A percentile compares a stretch with the other conserved stretches of the same genome.
Evolutionary conservation across 164 flowering plant genomes (phyloP).

Genomic region (Magnolia kwangsiensis): DNA sequence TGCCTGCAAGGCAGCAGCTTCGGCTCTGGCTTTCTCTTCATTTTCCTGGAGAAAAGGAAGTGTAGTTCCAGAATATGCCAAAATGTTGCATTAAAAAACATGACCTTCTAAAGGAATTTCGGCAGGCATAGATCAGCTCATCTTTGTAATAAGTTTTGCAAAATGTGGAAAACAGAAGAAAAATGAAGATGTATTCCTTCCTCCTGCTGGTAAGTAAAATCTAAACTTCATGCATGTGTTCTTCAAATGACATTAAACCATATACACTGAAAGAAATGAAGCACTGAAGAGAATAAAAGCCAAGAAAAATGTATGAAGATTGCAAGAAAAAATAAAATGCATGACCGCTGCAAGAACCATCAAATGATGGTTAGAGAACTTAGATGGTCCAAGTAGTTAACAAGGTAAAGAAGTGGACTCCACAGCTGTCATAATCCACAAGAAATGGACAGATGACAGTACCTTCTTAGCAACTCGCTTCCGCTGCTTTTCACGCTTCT

Average conservation of each 20-base stretch:
- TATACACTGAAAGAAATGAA: background rate
- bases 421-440: background rate
- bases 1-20: conserved; percentile 41
- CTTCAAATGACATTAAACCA: background rate
- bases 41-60: conserved; percentile 40
- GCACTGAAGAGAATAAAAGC: background rate
- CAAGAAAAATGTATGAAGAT: background rate
- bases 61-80: background rate
- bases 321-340: background rate
- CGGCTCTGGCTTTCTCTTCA: conserved; percentile 69
- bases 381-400: no score
- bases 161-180: background rate
- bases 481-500: conserved; percentile 83
- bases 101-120: background rate
- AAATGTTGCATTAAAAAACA: background rate
- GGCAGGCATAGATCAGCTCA: background rate
- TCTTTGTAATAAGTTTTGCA: background rate
- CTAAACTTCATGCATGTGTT: background rate
- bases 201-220: background rate
- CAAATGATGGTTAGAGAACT: background rate
- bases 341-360: background rate
- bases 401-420: background rate
- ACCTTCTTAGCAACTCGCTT: conserved; percentile 78
- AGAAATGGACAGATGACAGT: conserved; percentile 1
- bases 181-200: background rate